phyloP scores from a whole-genome alignment of 2,329 filamentous ascomycete species.

The Tolypocladium tropicale region DNA sequence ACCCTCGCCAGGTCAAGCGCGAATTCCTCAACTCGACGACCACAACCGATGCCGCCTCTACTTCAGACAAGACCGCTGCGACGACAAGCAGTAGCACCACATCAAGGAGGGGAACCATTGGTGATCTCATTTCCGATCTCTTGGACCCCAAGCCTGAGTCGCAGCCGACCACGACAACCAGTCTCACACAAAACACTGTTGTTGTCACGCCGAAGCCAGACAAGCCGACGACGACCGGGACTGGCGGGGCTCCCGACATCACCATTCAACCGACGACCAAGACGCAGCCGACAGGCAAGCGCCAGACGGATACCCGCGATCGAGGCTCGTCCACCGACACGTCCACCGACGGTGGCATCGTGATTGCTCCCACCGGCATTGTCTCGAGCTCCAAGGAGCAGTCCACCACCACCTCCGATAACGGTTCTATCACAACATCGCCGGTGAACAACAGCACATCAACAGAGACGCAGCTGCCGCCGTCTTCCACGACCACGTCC shows the following conservation, averaged over 20 bases:
- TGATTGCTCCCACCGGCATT: constrained; percentile 18
- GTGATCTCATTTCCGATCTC: constrained; percentile 14
- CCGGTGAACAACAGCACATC: constrained; percentile 3
- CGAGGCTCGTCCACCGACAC: background rate
- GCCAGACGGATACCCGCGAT: background rate
- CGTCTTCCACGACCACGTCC: background rate
- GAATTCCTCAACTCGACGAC: constrained; percentile 34
- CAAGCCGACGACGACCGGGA: background rate
- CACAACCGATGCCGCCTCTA: constrained; percentile 14
- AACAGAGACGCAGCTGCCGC: background rate
- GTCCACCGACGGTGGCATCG: constrained; percentile 7
- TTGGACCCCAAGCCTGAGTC: constrained; percentile 1
- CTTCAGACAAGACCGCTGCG: constrained; percentile 8
- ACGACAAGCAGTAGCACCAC: constrained; percentile 5
- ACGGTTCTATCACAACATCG: background rate
- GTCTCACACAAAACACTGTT: background rate
- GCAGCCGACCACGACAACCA: background rate
- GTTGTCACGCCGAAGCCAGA: background rate
- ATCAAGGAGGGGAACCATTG: constrained; percentile 9
- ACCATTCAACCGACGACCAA: background rate
- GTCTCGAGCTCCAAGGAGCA: constrained; percentile 2
- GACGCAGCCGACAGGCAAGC: background rate
- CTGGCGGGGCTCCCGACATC: background rate
- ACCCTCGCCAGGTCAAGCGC: constrained; percentile 45
- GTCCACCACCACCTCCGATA: background rate